Evolutionary conservation across 345 rosid species (phyloP).

Genomic region (Eucalyptus rudis): DNA sequence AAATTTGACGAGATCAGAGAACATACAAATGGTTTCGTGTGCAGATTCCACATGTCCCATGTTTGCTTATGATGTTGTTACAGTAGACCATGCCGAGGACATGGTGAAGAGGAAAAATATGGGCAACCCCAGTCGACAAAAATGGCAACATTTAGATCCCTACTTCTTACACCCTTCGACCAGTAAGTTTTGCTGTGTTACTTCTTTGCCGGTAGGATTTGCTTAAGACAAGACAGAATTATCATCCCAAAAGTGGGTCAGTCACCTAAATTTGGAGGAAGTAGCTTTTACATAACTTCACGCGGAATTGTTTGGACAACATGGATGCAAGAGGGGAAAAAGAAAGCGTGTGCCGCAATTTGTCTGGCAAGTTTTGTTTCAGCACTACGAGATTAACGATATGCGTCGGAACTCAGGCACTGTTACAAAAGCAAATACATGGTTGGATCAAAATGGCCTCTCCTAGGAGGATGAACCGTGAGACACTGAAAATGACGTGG

Average conservation of each 20-base stretch:
- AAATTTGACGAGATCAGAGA: neutral
- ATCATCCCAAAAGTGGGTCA: neutral
- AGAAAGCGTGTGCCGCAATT: neutral
- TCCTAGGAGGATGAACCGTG: neutral
- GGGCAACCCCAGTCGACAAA: slow-evolving; percentile 72
- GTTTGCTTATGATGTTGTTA: neutral
- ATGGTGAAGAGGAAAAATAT: slow-evolving; percentile 90
- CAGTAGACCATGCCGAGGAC: slow-evolving; percentile 98
- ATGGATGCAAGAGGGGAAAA: neutral
- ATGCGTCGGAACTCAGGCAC: neutral
- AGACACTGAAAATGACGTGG: neutral
- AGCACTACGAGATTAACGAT: neutral
- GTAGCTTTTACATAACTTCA: neutral
- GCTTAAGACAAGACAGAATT: neutral
- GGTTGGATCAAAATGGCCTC: neutral
- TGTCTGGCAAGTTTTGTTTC: neutral
- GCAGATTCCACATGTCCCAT: neutral
- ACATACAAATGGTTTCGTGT: neutral
- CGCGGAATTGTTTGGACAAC: neutral
- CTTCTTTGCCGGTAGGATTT: neutral
- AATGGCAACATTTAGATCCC: slow-evolving; percentile 71
- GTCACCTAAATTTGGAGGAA: neutral
- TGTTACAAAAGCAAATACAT: neutral
- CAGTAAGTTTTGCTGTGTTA: slow-evolving; percentile 35
- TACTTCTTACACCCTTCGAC: slow-evolving; percentile 87